These are phyloP conservation scores for Ramaria sp. DNA, from an alignment of 768 basidiomycete genomes.

Conservation along the genomic window DNA sequence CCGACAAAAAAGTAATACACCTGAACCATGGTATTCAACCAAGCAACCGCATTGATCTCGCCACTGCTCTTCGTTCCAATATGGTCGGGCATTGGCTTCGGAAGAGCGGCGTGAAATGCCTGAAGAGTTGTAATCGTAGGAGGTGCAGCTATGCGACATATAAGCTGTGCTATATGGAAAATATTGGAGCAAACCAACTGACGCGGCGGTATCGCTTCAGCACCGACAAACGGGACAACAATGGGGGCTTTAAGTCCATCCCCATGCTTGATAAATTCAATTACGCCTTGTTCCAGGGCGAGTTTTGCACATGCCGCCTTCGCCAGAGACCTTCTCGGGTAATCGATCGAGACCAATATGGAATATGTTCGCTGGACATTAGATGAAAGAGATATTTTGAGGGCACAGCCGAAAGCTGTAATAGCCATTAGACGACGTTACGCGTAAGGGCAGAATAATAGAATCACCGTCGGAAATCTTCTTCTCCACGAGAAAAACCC, in stretches of 20 bases:
- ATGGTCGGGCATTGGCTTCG: conserved; percentile 49
- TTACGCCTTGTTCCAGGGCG: conserved; percentile 42
- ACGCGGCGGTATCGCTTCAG: not conserved
- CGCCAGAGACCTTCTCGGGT: conserved; percentile 27
- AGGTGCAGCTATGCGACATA: conserved; percentile 1
- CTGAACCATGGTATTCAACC: conserved; percentile 42
- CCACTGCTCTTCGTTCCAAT: conserved; percentile 34
- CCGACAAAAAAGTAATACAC: not conserved
- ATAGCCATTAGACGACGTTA: not conserved
- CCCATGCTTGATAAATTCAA: conserved; percentile 48
- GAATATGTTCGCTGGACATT: conserved; percentile 44
- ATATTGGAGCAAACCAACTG: not conserved
- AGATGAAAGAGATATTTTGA: conserved; percentile 42
- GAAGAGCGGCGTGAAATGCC: conserved; percentile 53
- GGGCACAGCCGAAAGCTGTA: conserved; percentile 33
- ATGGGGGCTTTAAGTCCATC: conserved; percentile 38
- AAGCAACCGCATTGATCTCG: conserved; percentile 45
- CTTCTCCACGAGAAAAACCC: conserved; percentile 39
- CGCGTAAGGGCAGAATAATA: not conserved
- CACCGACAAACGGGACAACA: not conserved
- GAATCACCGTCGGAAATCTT: conserved; percentile 34
- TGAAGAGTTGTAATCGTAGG: conserved; percentile 33
- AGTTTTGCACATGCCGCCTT: conserved; percentile 41
- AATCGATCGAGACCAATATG: conserved; percentile 33
- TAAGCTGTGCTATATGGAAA: not conserved